A percentile compares a stretch with the other conserved stretches of the same genome.
These are phyloP conservation scores for Penicillium frequentans DNA, from an alignment of 2,329 filamentous ascomycete genomes.

Conservation along the genomic window DNA sequence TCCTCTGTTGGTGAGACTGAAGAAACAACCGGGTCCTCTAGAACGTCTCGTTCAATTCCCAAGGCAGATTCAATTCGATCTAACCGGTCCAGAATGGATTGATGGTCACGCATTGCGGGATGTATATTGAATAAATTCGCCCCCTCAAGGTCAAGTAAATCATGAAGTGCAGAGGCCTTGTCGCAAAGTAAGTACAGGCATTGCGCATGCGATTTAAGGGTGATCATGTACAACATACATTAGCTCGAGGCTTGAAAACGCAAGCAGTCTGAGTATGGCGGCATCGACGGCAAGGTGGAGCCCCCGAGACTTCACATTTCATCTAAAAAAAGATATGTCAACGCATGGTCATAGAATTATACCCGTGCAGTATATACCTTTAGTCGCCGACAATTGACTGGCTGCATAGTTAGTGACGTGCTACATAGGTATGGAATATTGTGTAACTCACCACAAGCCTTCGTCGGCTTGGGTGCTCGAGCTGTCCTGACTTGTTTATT, in stretches of 20 bases:
- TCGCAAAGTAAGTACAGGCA: neutral
- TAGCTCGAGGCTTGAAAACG: constrained; percentile 31
- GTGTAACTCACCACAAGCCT: constrained; percentile 29
- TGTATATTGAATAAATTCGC: constrained; percentile 1
- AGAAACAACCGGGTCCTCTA: neutral
- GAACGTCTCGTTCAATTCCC: constrained; percentile 18
- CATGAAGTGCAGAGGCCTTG: constrained; percentile 28
- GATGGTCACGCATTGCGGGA: constrained; percentile 12
- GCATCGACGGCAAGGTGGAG: constrained; percentile 31
- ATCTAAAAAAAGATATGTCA: constrained; percentile 16
- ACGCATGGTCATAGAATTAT: neutral
- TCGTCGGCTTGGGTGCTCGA: constrained; percentile 31
- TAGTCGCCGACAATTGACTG: constrained; percentile 32
- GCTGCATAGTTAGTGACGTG: constrained; percentile 6
- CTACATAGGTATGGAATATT: neutral
- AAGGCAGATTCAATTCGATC: constrained; percentile 26
- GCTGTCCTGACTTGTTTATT: constrained; percentile 17
- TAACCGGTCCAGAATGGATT: constrained; percentile 24
- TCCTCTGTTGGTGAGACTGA: constrained; percentile 16
- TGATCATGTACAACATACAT: constrained; percentile 19
- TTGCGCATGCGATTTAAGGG: neutral
- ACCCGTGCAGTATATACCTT: constrained; percentile 19
- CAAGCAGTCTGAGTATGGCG: constrained; percentile 22
- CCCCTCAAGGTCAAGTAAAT: constrained; percentile 14
- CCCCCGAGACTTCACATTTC: constrained; percentile 31